Base-by-base conservation (phyloP, 192 early-diverging fungal species). In the Coemansia guatemalensis region DNA sequence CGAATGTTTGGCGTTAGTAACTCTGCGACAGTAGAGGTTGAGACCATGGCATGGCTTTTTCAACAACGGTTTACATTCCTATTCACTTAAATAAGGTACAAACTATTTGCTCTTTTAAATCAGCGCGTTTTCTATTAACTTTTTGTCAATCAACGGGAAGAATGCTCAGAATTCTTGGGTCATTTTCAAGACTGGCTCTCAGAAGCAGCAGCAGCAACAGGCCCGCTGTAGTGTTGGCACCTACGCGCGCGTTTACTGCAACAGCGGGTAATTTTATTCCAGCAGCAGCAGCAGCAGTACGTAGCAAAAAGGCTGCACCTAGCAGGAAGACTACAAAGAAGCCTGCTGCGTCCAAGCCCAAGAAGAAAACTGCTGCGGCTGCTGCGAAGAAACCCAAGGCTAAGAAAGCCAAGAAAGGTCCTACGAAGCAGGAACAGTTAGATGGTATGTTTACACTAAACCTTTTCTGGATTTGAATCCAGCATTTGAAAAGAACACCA, bases 341-440 rank as follows among this genome's bases (percentile, higher is more conserved):
- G 35, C 21, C 29, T 18, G 53, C 53, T 48, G 50, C 35, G 35
- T 7, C 35, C 4, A 39, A 39, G 11, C 35, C 50, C 26, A 30
- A 52, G n/a, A 63, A 69, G 56, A 57, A 55, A 11, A 39, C 49
- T 18, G 35, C 32, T 30, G 24, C 29, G 29, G 60, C 17, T 33
- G 33, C 14, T 26, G 27, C 65, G 27, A 60, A 57, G 47, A 56
- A 62, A 50, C 1, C 60, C 27, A 55, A 63, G 56, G 41, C 51
- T 39, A 64, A 24, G 51, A 47, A 58, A 60, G 32, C 53, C 12
- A 61, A 52, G 49, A 61, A 61, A 44, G 9, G 12, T 18, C 62
- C 62, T 25, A 64, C 53, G 5, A 66, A 77, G 57, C 59, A 64
- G 64, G 75, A 67, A n/a, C 61, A 54, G 17, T 32, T 49, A 14